Evolutionary conservation across 169 alveolate species (phyloP).

Genomic region (Fabrea salina): DNA sequence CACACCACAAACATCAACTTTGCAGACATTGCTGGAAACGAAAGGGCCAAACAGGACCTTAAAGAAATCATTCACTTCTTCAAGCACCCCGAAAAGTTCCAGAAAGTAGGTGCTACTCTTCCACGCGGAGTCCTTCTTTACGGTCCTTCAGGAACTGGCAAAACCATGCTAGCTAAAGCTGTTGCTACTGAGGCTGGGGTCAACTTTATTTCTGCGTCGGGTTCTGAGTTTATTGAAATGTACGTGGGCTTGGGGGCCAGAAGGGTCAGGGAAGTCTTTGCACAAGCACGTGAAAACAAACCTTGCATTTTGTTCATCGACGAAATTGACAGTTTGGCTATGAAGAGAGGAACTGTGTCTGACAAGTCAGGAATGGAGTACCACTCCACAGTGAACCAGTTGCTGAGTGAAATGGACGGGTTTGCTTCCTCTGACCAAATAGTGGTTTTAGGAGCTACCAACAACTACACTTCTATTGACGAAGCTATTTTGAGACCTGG

Average conservation of each 20-base stretch:
- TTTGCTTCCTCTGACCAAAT: slow-evolving; percentile 44
- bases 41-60: slow-evolving; percentile 41
- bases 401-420: slow-evolving; percentile 43
- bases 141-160: slow-evolving; percentile 90
- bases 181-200: slow-evolving; percentile 88
- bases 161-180: slow-evolving; percentile 83
- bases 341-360: slow-evolving; percentile 38
- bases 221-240: slow-evolving; percentile 92
- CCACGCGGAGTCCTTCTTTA: slow-evolving; percentile 80
- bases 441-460: slow-evolving; percentile 90
- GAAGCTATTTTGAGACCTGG: slow-evolving; percentile 84
- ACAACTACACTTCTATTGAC: slow-evolving; percentile 78
- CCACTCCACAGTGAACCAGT: slow-evolving; percentile 24
- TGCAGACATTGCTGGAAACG: slow-evolving; percentile 25
- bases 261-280: slow-evolving; percentile 88
- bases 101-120: slow-evolving; percentile 67
- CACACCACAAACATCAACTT: not conserved
- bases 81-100: slow-evolving; percentile 32
- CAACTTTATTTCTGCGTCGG: slow-evolving; percentile 88
- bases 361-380: slow-evolving; percentile 3
- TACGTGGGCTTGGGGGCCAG: slow-evolving; percentile 94
- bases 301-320: slow-evolving; percentile 86
- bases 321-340: slow-evolving; percentile 84
- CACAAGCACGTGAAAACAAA: slow-evolving; percentile 53
- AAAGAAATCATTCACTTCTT: slow-evolving; percentile 41